Conservation (phyloP, 1,284 basidiomycete genomes). For the Dichomitus squalens region DNA sequence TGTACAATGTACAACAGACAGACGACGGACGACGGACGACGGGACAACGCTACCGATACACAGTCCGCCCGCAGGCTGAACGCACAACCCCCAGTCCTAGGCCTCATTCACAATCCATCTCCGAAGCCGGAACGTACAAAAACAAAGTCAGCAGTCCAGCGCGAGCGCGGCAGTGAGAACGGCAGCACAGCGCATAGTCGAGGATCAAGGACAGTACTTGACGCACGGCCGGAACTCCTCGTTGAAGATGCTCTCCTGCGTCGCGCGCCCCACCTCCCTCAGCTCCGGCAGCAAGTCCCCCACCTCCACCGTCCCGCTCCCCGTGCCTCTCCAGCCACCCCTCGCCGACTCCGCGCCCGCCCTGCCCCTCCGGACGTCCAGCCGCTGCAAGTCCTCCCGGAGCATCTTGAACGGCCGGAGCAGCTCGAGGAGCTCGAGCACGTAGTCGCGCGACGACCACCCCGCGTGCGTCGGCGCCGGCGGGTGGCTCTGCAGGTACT, state of each 20-base stretch:
- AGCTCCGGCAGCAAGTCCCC: slow-evolving; percentile 20
- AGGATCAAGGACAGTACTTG: slow-evolving; percentile 18
- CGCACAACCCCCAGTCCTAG: background rate
- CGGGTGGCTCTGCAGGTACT: slow-evolving; percentile 24
- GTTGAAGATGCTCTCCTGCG: slow-evolving; percentile 24
- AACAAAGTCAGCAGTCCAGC: too few species aligned
- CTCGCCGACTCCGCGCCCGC: slow-evolving; percentile 6
- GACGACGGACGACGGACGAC: background rate
- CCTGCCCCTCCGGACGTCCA: slow-evolving; percentile 2
- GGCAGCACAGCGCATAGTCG: too few species aligned
- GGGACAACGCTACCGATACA: slow-evolving; percentile 1
- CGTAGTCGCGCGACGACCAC: slow-evolving; percentile 25
- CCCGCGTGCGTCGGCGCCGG: slow-evolving; percentile 11
- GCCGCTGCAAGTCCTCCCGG: slow-evolving; percentile 17
- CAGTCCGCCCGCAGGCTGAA: background rate
- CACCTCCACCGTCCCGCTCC: slow-evolving; percentile 1
- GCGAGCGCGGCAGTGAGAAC: too few species aligned
- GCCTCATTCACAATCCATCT: background rate
- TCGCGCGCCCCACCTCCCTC: slow-evolving; percentile 18
- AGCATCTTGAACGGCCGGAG: slow-evolving; percentile 25
- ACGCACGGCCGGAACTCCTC: slow-evolving; percentile 22
- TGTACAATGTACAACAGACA: background rate
- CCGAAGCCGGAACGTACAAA: background rate
- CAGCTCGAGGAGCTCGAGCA: slow-evolving; percentile 23
- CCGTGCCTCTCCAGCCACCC: background rate